Evolutionary conservation across 2,329 filamentous ascomycete species (phyloP), one percentile per base, ranked within the genome.

Genomic region (Colletotrichum agaves): DNA sequence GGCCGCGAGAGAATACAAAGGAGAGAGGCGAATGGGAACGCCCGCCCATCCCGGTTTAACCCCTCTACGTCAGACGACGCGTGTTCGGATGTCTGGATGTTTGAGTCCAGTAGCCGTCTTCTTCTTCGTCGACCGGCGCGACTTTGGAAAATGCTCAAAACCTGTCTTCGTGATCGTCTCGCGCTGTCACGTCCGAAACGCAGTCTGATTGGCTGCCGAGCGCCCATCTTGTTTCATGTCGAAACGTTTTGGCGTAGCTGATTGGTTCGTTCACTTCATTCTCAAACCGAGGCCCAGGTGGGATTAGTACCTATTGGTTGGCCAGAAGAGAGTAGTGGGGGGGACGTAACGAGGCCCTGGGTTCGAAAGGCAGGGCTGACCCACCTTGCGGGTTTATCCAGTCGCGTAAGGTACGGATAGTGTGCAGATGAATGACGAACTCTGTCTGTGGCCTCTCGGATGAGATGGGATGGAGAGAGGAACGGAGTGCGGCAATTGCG

Each of bases 221-320:
- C 56, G 43, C 50, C 50, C 49, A 35, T 67, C 49, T 61, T 27
- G 66, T 69, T 69, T 69, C 66, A 69, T 56, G 66, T 61, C 63
- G 43, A 56, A 44, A 35, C 43, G 33, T 43, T 31, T 21, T 27
- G 19, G 17, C 8, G 23, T 17, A 41, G 8, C 12, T 69, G 56
- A 69, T 69, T 69, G 66, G 66, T 35, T 47, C 43, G 35, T 52
- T 46, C 46, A n/a, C 43, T 19, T 23, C 12, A 39, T 61, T 8
- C 66, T 69, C 66, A 69, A 69, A 67, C 66, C 23, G 33, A 52
- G 49, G 63, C 49, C 50, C 41, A 66, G 66, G 49, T 66, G 49
- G 56, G 57, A 39, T 69, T 23, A 33, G n/a, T n/a, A n/a, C n/a
- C n/a, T 35, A 27, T 21, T 4, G 31, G 15, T 21, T 41, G 56